Evolutionary conservation across 352 stramenopile genomes (phyloP), one percentile per base, ranked within the genome.

Genomic region (Paralagenidium karlingii): DNA sequence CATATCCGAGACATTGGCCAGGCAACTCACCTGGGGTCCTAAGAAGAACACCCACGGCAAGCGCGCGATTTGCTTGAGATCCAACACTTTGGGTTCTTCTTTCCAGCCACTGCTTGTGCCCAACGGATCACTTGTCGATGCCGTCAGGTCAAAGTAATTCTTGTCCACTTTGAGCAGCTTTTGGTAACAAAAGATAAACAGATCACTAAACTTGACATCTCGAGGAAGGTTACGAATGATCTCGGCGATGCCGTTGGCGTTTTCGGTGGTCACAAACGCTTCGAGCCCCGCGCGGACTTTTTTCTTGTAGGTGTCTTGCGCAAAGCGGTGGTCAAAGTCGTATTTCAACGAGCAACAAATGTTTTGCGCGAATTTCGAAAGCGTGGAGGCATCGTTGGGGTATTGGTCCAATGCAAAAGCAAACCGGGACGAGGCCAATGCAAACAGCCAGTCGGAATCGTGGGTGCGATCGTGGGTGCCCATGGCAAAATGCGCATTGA

Each of bases 321-420:
- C 69, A 20, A 84, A 58, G 25, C 65, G 47, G 34, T 86, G 70
- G 38, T 87, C 69, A 8, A 87, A 46, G 34, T 90, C 71, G 43
- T 90, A 87, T 43, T 82, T 82, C 7, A 85, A 59, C 2, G 76
- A 85, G 2, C 65, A 66, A 22, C 76, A 90, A 25, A 90, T 71
- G 43, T 90, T 90, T 28, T 84, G 66, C 0, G 70, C 70, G 48
- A 82, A 87, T 21, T 73, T 63, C 24, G 80, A 62, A 3, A 94
- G 49, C 43, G 79, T 82, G 1, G 47, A 24, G 3, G 64, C 55
- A 37, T 91, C 74, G 25, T 88, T 59, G 0, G 74, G 65, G 19
- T 60, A 74, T 36, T 16, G 7, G 21, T 70, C 57, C 0, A 94
- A 53, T 3, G 77, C 60, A 8, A 60, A 33, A 11, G 65, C 58